Conservation (phyloP, 2,329 filamentous ascomycete species). For the Grosmannia clavigera region DNA sequence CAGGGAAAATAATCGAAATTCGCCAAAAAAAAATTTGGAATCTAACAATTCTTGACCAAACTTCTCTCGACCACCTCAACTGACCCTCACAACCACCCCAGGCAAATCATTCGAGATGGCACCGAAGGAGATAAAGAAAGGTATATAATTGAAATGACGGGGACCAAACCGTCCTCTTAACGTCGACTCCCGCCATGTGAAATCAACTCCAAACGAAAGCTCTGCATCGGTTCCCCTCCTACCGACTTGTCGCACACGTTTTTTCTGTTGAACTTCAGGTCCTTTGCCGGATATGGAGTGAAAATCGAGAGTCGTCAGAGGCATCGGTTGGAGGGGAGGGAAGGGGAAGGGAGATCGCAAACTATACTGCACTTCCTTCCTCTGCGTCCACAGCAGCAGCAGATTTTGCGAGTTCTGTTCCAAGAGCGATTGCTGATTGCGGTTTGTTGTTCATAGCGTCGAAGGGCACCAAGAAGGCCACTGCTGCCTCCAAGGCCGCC, state of each 20-base stretch:
- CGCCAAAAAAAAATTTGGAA: not conserved
- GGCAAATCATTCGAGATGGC: conserved; percentile 22
- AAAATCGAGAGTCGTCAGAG: not conserved
- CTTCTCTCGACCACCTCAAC: conserved; percentile 6
- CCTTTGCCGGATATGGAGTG: not conserved
- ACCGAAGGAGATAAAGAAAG: conserved; percentile 27
- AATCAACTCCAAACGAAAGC: conserved; percentile 1
- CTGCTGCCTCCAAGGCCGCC: conserved; percentile 87
- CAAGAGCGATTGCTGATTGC: conserved; percentile 62
- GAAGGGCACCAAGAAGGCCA: conserved; percentile 73
- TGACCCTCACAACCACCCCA: conserved; percentile 5
- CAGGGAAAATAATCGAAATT: conserved; percentile 1
- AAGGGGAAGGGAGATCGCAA: not conserved
- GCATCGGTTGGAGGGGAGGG: not conserved
- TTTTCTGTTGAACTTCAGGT: not conserved
- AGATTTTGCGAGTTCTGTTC: conserved; percentile 62
- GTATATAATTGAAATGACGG: conserved; percentile 17
- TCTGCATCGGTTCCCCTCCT: conserved; percentile 1
- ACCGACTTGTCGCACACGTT: not conserved
- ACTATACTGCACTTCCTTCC: conserved; percentile 2
- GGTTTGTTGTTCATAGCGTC: conserved; percentile 39
- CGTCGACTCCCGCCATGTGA: conserved; percentile 2
- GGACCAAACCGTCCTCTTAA: not conserved
- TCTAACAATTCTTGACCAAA: not conserved
- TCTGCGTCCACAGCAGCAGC: conserved; percentile 46